Conservation (phyloP, 2,329 filamentous ascomycete genomes). For the Escovopsis weberi region DNA sequence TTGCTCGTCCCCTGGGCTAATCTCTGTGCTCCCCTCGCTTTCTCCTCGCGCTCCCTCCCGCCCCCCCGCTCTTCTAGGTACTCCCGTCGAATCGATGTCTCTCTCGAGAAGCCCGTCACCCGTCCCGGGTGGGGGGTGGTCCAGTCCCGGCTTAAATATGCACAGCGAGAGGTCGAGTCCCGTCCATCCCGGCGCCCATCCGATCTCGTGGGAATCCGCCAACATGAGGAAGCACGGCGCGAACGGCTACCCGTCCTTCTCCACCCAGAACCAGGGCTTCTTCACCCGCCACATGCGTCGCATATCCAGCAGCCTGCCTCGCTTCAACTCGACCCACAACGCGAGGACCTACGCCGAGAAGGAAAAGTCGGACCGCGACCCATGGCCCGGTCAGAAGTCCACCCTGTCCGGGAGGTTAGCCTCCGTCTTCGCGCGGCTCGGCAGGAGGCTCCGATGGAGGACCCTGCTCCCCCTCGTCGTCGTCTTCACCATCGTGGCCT, state of each 20-base stretch:
- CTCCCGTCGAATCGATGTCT: constrained; percentile 53
- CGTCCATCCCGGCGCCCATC: constrained; percentile 37
- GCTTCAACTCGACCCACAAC: constrained; percentile 36
- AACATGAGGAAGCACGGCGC: constrained; percentile 62
- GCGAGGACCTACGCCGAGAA: constrained; percentile 47
- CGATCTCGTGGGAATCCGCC: constrained; percentile 68
- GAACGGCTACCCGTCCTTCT: constrained; percentile 64
- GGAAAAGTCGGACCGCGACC: constrained; percentile 55
- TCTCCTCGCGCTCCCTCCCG: neutral
- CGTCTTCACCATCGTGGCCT: constrained; percentile 45
- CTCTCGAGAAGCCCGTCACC: constrained; percentile 81
- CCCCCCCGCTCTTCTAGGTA: constrained; percentile 26
- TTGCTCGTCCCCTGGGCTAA: constrained; percentile 11
- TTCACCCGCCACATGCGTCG: constrained; percentile 72
- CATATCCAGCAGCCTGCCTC: constrained; percentile 65
- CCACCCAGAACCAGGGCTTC: constrained; percentile 71
- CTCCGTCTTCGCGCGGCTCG: constrained; percentile 33
- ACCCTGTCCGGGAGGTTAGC: constrained; percentile 33
- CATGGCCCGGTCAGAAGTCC: constrained; percentile 27
- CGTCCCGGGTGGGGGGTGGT: constrained; percentile 72
- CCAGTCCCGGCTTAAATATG: constrained; percentile 64
- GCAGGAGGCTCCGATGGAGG: constrained; percentile 51
- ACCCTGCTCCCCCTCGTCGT: constrained; percentile 45
- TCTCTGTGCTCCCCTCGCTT: constrained; percentile 7
- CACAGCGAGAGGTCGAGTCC: constrained; percentile 60